Evolutionary conservation across 1,139 yeast species (phyloP), one percentile per base, ranked within the genome.

Genomic region (Komagataea norvegica): DNA sequence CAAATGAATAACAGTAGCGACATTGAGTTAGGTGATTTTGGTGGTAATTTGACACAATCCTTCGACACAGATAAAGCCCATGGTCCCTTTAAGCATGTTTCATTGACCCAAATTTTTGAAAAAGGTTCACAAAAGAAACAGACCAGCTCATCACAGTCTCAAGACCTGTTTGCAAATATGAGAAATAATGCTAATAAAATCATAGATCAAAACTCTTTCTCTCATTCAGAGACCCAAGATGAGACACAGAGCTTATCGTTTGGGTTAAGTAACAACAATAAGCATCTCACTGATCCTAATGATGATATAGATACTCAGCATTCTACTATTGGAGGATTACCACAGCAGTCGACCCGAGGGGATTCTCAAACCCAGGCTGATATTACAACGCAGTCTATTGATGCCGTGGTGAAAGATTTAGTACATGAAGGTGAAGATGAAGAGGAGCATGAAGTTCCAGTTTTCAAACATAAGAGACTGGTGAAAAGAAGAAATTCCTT

Each of bases 21-120:
- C 10, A 60, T 60, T 17, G 48, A 61, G 30, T 37, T 61, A 10
- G 66, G 67, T 5, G 53, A 52, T 14, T 61, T 59, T 45, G 65
- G 64, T 10, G 54, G 57, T 31, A 61, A 60, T 40, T 33, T 59
- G 8, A 39, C 40, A 5, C 53, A 39, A 27, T 33, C 34, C 8
- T 33, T 35, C 17, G 34, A 33, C 3, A 11, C 16, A 2, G 30
- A 37, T 18, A 55, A 40, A 23, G 51, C 46, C 8, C 47, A 41
- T 19, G 39, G 29, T 33, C 22, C 42, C 13, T 33, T 42, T 8
- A 38, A 38, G 3, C 44, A 41, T 15, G 31, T 46, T 5, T 38
- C 48, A 17, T 31, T 49, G 42, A 42, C 53, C 1, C 53, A 48
- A 33, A 19, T 48, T 14, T 52, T 46, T 36, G 47, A 52, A 21